Evolutionary conservation across 768 basidiomycete species (phyloP).

Genomic region (Kwoniella bestiolae): DNA sequence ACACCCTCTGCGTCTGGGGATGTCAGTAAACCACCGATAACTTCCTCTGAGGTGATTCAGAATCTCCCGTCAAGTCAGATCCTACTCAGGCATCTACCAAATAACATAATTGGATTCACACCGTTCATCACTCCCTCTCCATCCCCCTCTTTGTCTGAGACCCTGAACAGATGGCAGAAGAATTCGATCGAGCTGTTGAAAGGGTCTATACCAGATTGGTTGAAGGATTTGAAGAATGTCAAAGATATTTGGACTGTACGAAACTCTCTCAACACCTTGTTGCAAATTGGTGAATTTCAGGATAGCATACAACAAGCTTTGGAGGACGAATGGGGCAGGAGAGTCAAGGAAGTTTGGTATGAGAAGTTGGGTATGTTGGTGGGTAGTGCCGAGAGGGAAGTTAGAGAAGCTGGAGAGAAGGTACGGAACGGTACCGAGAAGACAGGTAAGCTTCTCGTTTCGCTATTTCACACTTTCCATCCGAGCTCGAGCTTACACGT

Average conservation of each 20-base stretch:
- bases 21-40: constrained; percentile 64
- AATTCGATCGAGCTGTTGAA: constrained; percentile 24
- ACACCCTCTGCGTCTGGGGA: background rate
- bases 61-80: constrained; percentile 82
- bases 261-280: constrained; percentile 1
- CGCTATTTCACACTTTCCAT: background rate
- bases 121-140: constrained; percentile 80
- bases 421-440: constrained; percentile 16
- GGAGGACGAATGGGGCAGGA: constrained; percentile 37
- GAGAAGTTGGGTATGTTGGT: constrained; percentile 32
- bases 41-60: constrained; percentile 70
- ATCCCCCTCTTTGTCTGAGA: constrained; percentile 59
- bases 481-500: background rate
- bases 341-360: constrained; percentile 39
- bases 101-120: constrained; percentile 73
- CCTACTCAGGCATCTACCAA: constrained; percentile 71
- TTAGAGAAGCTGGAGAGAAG: constrained; percentile 21
- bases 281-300: constrained; percentile 31
- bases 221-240: constrained; percentile 28
- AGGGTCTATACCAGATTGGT: constrained; percentile 38
- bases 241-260: constrained; percentile 43
- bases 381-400: constrained; percentile 9
- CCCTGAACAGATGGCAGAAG: constrained; percentile 32
- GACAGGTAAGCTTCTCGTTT: constrained; percentile 13
- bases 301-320: constrained; percentile 28